Percentiles rank a stretch among this genome's conserved stretches.
Evolutionary conservation across 2,329 filamentous ascomycete species (phyloP).

Genomic region (Aureobasidium namibiae): DNA sequence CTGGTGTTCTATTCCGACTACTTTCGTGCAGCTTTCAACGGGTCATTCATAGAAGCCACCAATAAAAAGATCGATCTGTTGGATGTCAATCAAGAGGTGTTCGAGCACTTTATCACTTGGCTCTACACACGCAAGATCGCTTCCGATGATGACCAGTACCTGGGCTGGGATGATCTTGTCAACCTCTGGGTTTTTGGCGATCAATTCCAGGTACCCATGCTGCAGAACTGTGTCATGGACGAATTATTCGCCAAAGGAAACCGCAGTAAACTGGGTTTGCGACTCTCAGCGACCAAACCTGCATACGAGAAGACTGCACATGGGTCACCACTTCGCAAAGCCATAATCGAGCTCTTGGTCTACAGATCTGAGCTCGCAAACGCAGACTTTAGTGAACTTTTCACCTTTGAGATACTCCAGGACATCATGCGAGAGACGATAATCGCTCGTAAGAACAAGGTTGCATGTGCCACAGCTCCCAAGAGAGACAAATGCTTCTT

Average conservation of each 20-base stretch:
- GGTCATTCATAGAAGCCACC: constrained; percentile 11
- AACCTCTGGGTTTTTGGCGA: constrained; percentile 15
- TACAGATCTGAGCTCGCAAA: too few relatives aligned
- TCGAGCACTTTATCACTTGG: constrained; percentile 17
- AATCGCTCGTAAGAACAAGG: neutral
- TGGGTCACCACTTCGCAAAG: neutral
- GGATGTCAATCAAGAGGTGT: constrained; percentile 14
- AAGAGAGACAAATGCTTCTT: neutral
- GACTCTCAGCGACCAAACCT: fast-evolving
- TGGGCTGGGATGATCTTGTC: neutral
- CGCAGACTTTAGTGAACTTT: neutral
- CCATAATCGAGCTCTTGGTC: neutral
- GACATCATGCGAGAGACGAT: neutral
- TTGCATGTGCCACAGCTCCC: neutral
- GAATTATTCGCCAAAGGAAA: neutral
- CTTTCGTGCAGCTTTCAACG: constrained; percentile 18
- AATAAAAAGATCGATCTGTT: neutral
- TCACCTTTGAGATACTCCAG: neutral
- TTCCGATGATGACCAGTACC: too few relatives aligned
- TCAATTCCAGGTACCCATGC: neutral
- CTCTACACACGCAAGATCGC: constrained; percentile 13
- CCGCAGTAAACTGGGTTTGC: too few relatives aligned
- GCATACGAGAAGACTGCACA: neutral
- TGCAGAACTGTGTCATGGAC: neutral
- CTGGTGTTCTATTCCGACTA: constrained; percentile 20